Percentiles rank a stretch among this genome's conserved stretches.
Evolutionary conservation across 352 stramenopile species (phyloP).

Genomic region (Pythium biforme): DNA sequence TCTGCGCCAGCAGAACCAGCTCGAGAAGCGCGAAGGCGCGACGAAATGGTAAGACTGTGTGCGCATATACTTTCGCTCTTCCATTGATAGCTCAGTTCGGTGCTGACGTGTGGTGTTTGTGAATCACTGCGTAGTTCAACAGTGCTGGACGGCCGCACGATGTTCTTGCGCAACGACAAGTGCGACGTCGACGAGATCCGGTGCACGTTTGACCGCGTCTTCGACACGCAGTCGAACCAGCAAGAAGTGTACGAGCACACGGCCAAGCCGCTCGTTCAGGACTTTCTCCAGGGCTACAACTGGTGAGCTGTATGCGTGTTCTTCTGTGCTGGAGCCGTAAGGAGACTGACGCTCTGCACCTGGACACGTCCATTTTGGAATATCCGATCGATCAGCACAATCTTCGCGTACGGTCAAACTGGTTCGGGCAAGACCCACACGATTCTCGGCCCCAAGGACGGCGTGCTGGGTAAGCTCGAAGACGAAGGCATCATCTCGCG

Average conservation of each 20-base stretch:
- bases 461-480: conserved; percentile 49
- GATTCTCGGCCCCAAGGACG: conserved; percentile 68
- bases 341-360: background rate
- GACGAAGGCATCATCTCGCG: conserved; percentile 72
- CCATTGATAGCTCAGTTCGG: background rate
- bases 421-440: conserved; percentile 67
- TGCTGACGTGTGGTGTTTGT: conserved; percentile 1
- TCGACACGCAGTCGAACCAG: conserved; percentile 55
- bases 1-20: conserved; percentile 71
- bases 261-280: conserved; percentile 58
- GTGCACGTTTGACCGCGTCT: conserved; percentile 74
- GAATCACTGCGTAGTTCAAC: conserved; percentile 37
- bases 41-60: conserved; percentile 44
- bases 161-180: conserved; percentile 62
- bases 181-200: conserved; percentile 75
- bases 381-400: conserved; percentile 31
- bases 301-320: conserved; percentile 35
- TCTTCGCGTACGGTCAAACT: conserved; percentile 57
- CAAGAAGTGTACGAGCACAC: conserved; percentile 69
- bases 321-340: too few species aligned
- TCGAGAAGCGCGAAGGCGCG: conserved; percentile 64
- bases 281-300: conserved; percentile 76
- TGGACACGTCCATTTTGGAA: too few species aligned
- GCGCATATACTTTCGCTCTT: too few species aligned
- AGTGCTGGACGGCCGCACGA: conserved; percentile 51